Conservation (phyloP, 169 alveolate genomes). For the Perkinsus chesapeaki region DNA sequence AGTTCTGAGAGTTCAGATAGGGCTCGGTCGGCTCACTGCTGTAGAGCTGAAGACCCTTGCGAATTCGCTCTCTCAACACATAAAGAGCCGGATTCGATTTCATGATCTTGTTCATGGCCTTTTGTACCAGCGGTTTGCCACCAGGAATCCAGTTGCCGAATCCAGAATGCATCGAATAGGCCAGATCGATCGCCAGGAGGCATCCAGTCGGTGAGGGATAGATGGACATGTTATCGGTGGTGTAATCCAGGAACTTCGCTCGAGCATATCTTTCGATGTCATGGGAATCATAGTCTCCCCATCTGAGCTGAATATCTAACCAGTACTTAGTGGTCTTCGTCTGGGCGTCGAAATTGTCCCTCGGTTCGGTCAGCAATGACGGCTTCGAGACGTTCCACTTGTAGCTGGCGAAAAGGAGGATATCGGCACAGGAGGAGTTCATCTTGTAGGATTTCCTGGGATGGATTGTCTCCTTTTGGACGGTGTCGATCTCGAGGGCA, state of each 20-base stretch:
- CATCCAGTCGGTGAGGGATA: slow-evolving; percentile 99
- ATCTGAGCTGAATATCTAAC: slow-evolving; percentile 96
- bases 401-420: slow-evolving; percentile 92
- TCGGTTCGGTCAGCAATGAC: slow-evolving; percentile 88
- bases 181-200: slow-evolving; percentile 94
- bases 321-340: slow-evolving; percentile 41
- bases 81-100: slow-evolving; percentile 99
- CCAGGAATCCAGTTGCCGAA: slow-evolving; percentile 99
- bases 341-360: slow-evolving; percentile 72
- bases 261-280: slow-evolving; percentile 99
- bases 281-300: slow-evolving; percentile 99
- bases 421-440: slow-evolving; percentile 99
- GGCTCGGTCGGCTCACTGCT: slow-evolving; percentile 99
- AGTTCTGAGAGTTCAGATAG: slow-evolving; percentile 93
- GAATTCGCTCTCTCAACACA: slow-evolving; percentile 97
- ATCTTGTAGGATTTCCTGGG: slow-evolving; percentile 99
- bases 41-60: slow-evolving; percentile 98
- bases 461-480: slow-evolving; percentile 98
- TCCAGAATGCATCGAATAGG: slow-evolving; percentile 97
- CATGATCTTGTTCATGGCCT: slow-evolving; percentile 98
- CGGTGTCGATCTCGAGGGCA: slow-evolving; percentile 95
- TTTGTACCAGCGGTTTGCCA: slow-evolving; percentile 83
- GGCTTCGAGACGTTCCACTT: slow-evolving; percentile 97
- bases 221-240: slow-evolving; percentile 96
- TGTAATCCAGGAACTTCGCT: slow-evolving; percentile 97